These are phyloP conservation scores for Coniochaeta sp. DNA, from an alignment of 2,329 filamentous ascomycete species.

Conservation along the genomic window DNA sequence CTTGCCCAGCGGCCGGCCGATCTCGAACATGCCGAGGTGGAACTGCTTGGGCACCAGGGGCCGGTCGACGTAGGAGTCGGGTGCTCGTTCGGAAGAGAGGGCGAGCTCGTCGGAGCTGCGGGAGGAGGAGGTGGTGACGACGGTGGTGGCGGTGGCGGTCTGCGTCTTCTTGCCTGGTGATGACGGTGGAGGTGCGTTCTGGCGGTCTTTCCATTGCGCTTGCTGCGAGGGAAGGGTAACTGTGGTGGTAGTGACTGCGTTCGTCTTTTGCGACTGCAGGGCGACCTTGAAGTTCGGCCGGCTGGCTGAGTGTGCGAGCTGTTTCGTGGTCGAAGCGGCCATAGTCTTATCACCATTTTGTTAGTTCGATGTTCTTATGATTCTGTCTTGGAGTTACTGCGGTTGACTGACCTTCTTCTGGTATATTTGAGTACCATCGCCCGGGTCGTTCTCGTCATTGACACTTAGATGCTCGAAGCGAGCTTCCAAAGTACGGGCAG, in stretches of 20 bases:
- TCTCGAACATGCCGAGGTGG: constrained; percentile 92
- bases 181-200: constrained; percentile 9
- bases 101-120: constrained; percentile 41
- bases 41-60: constrained; percentile 52
- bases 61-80: constrained; percentile 10
- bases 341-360: constrained; percentile 4
- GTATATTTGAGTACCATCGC: constrained; percentile 46
- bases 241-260: constrained; percentile 50
- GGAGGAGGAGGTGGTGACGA: constrained; percentile 25
- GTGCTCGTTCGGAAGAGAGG: constrained; percentile 34
- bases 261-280: constrained; percentile 69
- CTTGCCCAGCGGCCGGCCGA: constrained; percentile 77
- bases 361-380: constrained; percentile 1
- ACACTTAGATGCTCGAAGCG: constrained; percentile 87
- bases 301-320: constrained; percentile 46
- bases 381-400: constrained; percentile 9
- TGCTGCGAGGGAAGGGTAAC: constrained; percentile 63
- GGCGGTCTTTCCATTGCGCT: constrained; percentile 42
- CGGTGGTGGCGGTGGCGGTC: constrained; percentile 25
- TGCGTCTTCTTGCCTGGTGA: constrained; percentile 48
- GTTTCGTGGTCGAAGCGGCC: constrained; percentile 39
- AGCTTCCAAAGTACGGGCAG: constrained; percentile 72
- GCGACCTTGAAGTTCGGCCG: constrained; percentile 81
- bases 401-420: constrained; percentile 65
- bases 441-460: constrained; percentile 74